Evolutionary conservation across 495 filamentous ascomycete genomes (phyloP).

Genomic region (Aspergillus sclerotiicarbonarius): DNA sequence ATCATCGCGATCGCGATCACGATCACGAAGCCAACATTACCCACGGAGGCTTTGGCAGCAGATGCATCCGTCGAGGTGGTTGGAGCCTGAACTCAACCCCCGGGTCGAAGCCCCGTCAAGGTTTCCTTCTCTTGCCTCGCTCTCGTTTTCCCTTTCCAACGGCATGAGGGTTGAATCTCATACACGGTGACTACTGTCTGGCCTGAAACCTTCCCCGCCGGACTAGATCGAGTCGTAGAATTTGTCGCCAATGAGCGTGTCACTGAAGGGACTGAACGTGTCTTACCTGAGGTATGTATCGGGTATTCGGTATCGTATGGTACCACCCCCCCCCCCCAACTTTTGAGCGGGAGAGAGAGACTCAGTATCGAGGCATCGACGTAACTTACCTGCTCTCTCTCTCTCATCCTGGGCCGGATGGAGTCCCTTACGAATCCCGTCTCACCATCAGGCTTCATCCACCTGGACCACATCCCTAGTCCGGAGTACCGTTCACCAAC

Average conservation of each 20-base stretch:
- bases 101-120: not conserved
- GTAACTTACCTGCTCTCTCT: not conserved
- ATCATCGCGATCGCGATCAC: not conserved
- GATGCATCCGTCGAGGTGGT: not conserved
- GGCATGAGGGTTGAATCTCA: not conserved
- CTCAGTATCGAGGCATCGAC: not conserved
- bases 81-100: not conserved
- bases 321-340: too few species aligned
- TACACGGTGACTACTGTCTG: not conserved
- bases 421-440: not conserved
- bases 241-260: not conserved
- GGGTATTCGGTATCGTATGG: not conserved
- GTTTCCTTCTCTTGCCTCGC: not conserved
- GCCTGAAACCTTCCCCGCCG: not conserved
- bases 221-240: not conserved
- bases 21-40: not conserved
- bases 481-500: too few species aligned
- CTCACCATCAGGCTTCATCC: not conserved
- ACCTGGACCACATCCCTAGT: not conserved
- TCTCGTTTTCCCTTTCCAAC: not conserved
- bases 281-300: not conserved
- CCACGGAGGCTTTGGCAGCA: not conserved
- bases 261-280: too few species aligned
- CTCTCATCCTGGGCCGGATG: not conserved
- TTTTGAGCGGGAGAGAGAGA: too few species aligned